Conservation (phyloP, 2,329 filamentous ascomycete genomes). For the Fusarium verrucosum region DNA sequence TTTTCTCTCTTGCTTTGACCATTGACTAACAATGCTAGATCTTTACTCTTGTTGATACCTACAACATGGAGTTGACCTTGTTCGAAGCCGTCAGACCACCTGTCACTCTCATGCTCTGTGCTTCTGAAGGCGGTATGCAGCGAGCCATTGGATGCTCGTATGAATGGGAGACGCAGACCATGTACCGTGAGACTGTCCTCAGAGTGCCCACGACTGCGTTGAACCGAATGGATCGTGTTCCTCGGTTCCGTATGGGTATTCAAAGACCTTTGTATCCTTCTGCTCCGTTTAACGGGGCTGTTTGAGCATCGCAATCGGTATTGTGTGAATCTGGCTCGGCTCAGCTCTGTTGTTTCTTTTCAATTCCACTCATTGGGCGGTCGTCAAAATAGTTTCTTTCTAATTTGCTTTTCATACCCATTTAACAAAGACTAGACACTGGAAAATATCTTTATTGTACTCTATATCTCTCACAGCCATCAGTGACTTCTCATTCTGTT, state of each 20-base stretch:
- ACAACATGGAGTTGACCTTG: constrained; percentile 48
- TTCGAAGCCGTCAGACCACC: constrained; percentile 47
- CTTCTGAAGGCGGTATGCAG: constrained; percentile 43
- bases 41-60: constrained; percentile 52
- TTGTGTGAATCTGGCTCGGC: not conserved
- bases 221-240: constrained; percentile 41
- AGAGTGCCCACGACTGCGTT: constrained; percentile 38
- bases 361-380: too few relatives aligned
- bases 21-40: constrained; percentile 32
- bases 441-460: too few relatives aligned
- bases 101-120: constrained; percentile 43
- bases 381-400: not conserved
- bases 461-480: too few relatives aligned
- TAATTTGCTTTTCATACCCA: not conserved
- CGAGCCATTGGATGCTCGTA: constrained; percentile 42
- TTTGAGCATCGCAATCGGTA: constrained; percentile 1
- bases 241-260: constrained; percentile 42
- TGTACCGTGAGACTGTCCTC: constrained; percentile 44
- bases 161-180: constrained; percentile 43
- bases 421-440: not conserved
- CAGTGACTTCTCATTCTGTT: too few relatives aligned
- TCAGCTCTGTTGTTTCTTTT: not conserved
- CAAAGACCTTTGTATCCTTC: constrained; percentile 36
- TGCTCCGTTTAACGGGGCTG: constrained; percentile 17
- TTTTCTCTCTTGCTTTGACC: too few relatives aligned